Evolutionary conservation across 768 basidiomycete genomes (phyloP).

Genomic region (Lentinus brumalis): DNA sequence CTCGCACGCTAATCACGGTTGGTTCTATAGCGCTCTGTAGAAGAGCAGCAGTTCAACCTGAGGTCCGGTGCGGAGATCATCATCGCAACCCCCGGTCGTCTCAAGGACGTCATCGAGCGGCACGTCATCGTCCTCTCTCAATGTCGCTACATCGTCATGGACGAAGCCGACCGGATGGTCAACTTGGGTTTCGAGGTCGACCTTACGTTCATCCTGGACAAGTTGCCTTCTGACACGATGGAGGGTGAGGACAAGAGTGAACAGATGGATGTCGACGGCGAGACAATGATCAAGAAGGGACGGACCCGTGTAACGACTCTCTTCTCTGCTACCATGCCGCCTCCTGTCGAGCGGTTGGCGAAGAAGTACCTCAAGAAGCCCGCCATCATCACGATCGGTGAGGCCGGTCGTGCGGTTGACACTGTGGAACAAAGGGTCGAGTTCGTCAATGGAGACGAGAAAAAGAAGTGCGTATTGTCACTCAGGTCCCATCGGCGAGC

Average conservation of each 20-base stretch:
- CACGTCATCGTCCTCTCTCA: slow-evolving; percentile 94
- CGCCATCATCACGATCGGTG: slow-evolving; percentile 96
- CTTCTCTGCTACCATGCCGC: slow-evolving; percentile 98
- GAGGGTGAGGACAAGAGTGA: slow-evolving; percentile 80
- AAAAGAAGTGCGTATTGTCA: slow-evolving; percentile 77
- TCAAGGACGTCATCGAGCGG: slow-evolving; percentile 96
- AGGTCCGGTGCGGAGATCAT: slow-evolving; percentile 99
- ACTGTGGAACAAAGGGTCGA: slow-evolving; percentile 97
- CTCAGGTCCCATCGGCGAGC: not conserved
- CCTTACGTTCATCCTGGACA: slow-evolving; percentile 91
- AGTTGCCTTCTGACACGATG: slow-evolving; percentile 85
- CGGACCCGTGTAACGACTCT: slow-evolving; percentile 91
- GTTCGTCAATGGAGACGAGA: slow-evolving; percentile 90
- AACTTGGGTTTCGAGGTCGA: slow-evolving; percentile 96
- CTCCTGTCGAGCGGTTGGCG: slow-evolving; percentile 93
- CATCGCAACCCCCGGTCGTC: slow-evolving; percentile 97
- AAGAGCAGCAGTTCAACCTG: slow-evolving; percentile 97
- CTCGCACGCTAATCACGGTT: slow-evolving; percentile 13
- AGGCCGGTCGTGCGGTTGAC: slow-evolving; percentile 96
- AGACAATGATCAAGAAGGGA: slow-evolving; percentile 67
- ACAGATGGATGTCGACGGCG: slow-evolving; percentile 78
- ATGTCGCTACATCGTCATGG: slow-evolving; percentile 99
- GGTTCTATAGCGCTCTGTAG: slow-evolving; percentile 71
- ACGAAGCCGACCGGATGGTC: slow-evolving; percentile 99
- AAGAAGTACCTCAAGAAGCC: slow-evolving; percentile 92